phyloP scores from a whole-genome alignment of 2,329 filamentous ascomycete genomes.

The Diaporthe vaccinii region DNA sequence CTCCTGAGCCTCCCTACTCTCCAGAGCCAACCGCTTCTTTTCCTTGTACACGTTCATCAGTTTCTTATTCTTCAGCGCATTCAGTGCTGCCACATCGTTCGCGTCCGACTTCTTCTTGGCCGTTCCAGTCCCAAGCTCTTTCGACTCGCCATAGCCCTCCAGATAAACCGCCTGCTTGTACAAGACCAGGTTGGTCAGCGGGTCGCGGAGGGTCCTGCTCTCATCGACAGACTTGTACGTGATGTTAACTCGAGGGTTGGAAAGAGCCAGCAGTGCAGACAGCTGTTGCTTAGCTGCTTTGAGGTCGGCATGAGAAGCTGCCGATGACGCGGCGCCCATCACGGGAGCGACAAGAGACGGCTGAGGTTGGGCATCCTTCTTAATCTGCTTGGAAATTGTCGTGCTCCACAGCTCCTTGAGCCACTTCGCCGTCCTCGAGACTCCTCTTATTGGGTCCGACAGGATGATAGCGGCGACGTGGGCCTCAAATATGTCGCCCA shows the following conservation, averaged over 20 bases:
- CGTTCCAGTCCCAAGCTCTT: constrained; percentile 72
- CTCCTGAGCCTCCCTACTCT: constrained; percentile 36
- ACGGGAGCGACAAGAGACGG: constrained; percentile 35
- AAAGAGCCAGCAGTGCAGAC: constrained; percentile 24
- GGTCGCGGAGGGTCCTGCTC: constrained; percentile 66
- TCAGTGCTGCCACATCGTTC: constrained; percentile 73
- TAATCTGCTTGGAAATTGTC: constrained; percentile 70
- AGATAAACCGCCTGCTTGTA: constrained; percentile 76
- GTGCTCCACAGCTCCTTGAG: constrained; percentile 81
- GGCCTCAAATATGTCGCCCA: constrained; percentile 91
- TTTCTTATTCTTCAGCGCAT: constrained; percentile 76
- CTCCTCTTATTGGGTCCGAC: constrained; percentile 74
- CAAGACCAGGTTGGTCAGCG: constrained; percentile 65
- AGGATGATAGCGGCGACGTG: constrained; percentile 86
- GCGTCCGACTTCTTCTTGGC: constrained; percentile 79
- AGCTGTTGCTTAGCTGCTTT: constrained; percentile 64
- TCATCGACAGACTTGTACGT: constrained; percentile 43
- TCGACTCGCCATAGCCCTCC: constrained; percentile 76
- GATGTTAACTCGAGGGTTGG: constrained; percentile 36
- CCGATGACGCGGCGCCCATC: constrained; percentile 60
- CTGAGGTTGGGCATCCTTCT: constrained; percentile 41
- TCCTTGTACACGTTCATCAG: constrained; percentile 65
- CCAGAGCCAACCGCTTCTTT: constrained; percentile 55
- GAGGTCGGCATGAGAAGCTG: constrained; percentile 51
- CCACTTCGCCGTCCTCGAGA: constrained; percentile 75